Evolutionary conservation across 768 basidiomycete genomes (phyloP).

Genomic region (Artomyces pyxidatus): DNA sequence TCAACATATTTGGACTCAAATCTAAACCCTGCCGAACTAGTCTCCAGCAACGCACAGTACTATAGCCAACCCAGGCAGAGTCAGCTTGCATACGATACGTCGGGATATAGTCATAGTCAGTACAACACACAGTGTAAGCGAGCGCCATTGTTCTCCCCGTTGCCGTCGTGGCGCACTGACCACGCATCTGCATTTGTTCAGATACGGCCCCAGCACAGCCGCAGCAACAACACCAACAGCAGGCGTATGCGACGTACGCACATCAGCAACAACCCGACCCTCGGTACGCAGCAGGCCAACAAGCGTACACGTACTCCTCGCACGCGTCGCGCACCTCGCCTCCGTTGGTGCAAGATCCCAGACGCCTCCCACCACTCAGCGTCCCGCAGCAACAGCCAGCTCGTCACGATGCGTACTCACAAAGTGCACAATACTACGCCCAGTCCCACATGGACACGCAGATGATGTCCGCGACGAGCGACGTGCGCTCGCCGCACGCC

Average conservation of each 20-base stretch:
- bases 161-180: too few species aligned
- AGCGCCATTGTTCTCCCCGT: too few species aligned
- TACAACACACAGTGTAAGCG: too few species aligned
- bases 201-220: constrained; percentile 6
- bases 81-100: constrained; percentile 9
- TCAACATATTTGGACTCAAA: constrained; percentile 11
- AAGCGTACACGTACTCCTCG: not conserved
- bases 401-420: not conserved
- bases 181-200: too few species aligned
- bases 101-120: constrained; percentile 5
- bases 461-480: constrained; percentile 1
- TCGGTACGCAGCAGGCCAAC: constrained; percentile 2
- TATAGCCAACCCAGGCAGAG: constrained; percentile 10
- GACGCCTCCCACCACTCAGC: constrained; percentile 6
- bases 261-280: constrained; percentile 4
- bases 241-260: not conserved
- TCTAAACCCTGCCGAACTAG: constrained; percentile 4
- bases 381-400: constrained; percentile 1
- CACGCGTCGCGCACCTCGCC: constrained; percentile 7
- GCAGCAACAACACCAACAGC: not conserved
- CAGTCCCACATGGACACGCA: constrained; percentile 3
- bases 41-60: constrained; percentile 2
- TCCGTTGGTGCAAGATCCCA: not conserved
- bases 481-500: constrained; percentile 11
- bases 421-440: constrained; percentile 1